These are phyloP conservation scores for Teratosphaeriaceae sp. DNA, from an alignment of 2,329 filamentous ascomycete genomes.

Conservation along the genomic window DNA sequence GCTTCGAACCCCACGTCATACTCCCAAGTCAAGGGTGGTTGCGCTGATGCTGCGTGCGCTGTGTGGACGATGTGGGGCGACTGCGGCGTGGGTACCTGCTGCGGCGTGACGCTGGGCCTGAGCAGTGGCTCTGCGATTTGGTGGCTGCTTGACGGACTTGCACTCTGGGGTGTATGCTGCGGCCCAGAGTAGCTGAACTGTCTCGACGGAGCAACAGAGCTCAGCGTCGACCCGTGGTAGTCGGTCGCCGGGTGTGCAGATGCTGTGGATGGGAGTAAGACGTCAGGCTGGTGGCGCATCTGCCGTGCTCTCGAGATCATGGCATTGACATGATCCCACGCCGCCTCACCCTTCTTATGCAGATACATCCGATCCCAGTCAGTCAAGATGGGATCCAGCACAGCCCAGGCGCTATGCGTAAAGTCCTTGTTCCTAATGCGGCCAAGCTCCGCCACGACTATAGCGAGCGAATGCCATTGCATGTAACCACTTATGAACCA, in stretches of 20 bases:
- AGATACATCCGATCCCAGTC: conserved; percentile 22
- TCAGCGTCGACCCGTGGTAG: too few species aligned
- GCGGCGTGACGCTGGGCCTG: neutral
- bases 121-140: too few species aligned
- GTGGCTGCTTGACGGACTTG: too few species aligned
- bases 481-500: conserved; percentile 24
- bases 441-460: conserved; percentile 22
- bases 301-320: conserved; percentile 19
- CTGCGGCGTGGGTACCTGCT: neutral
- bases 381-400: conserved; percentile 19
- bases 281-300: conserved; percentile 4
- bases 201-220: too few species aligned
- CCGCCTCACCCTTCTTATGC: conserved; percentile 17
- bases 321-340: conserved; percentile 24
- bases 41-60: neutral
- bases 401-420: conserved; percentile 19
- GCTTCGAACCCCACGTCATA: neutral
- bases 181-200: too few species aligned
- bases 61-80: neutral
- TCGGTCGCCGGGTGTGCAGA: too few species aligned
- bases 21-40: neutral
- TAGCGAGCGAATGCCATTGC: conserved; percentile 24
- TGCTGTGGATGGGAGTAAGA: too few species aligned
- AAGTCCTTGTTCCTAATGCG: conserved; percentile 18
- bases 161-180: too few species aligned